Evolutionary conservation across 2,329 filamentous ascomycete species (phyloP).

Genomic region (Chaetomium sp.): DNA sequence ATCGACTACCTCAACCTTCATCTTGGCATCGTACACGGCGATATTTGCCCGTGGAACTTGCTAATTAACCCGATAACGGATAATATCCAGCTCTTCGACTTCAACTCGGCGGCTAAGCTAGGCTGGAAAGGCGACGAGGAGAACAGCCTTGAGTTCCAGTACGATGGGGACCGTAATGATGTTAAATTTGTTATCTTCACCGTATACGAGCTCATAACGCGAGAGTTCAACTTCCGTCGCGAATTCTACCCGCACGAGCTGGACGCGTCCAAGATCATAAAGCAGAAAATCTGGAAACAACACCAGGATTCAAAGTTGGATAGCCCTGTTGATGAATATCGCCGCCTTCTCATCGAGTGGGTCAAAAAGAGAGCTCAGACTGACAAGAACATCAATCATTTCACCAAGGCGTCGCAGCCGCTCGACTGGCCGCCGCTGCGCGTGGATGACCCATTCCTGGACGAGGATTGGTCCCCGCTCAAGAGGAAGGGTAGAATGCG

Average conservation of each 20-base stretch:
- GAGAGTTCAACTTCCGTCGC: slow-evolving; percentile 35
- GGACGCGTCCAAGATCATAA: background rate
- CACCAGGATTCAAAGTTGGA: slow-evolving; percentile 41
- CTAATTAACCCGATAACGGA: slow-evolving; percentile 26
- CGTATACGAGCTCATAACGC: slow-evolving; percentile 43
- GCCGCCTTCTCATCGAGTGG: slow-evolving; percentile 36
- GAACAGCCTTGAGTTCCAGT: background rate
- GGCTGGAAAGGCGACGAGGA: background rate
- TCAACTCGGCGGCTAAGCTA: slow-evolving; percentile 24
- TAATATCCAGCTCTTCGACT: slow-evolving; percentile 28
- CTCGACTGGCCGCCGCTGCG: slow-evolving; percentile 16
- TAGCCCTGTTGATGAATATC: slow-evolving; percentile 37
- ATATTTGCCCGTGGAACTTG: slow-evolving; percentile 25
- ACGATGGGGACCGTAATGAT: slow-evolving; percentile 17
- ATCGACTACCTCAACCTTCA: slow-evolving; percentile 28
- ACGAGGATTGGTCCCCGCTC: too few species aligned
- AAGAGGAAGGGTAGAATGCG: too few species aligned
- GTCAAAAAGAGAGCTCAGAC: slow-evolving; percentile 26
- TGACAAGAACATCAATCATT: slow-evolving; percentile 5
- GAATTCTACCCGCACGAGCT: slow-evolving; percentile 22
- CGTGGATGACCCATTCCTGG: too few species aligned
- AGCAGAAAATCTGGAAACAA: slow-evolving; percentile 37
- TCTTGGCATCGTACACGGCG: slow-evolving; percentile 28
- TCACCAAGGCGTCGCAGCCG: slow-evolving; percentile 6
- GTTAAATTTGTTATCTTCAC: slow-evolving; percentile 38